phyloP scores from a whole-genome alignment of 768 basidiomycete species.

The Pisolithus albus region DNA sequence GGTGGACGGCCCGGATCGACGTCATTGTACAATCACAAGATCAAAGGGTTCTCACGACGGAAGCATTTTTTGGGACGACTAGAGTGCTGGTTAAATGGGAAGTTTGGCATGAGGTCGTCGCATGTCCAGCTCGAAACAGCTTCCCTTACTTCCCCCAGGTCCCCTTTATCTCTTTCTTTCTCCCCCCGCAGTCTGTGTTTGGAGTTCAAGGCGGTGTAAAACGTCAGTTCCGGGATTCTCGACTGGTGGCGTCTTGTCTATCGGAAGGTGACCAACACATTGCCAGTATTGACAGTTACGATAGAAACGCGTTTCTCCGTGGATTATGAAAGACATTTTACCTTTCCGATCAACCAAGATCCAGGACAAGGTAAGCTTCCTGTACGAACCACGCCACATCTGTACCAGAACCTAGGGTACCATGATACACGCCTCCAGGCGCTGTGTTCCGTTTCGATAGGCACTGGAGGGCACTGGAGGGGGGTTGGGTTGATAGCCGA shows the following conservation, averaged over 20 bases:
- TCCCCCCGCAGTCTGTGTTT: background rate
- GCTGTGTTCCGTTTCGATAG: background rate
- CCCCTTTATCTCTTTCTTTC: background rate
- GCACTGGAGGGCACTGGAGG: background rate
- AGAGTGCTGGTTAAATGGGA: constrained; percentile 8
- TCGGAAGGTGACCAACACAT: background rate
- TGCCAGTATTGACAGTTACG: background rate
- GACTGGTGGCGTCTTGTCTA: background rate
- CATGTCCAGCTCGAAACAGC: constrained; percentile 11
- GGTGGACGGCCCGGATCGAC: background rate
- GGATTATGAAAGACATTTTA: constrained; percentile 18
- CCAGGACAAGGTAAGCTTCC: constrained; percentile 7
- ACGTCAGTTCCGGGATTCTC: background rate
- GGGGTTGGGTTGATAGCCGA: background rate
- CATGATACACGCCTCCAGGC: background rate
- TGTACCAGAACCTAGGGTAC: background rate
- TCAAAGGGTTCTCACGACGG: background rate
- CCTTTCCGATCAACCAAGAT: constrained; percentile 16
- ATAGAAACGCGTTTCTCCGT: background rate
- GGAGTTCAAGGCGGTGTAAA: constrained; percentile 12
- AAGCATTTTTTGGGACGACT: constrained; percentile 4
- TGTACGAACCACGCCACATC: background rate
- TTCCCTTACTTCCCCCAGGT: background rate
- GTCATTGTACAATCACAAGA: background rate
- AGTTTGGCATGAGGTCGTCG: constrained; percentile 23